Evolutionary conservation across 129 eudicot genomes (phyloP), one percentile per base, ranked within the genome.

Genomic region (Erigeron canadensis): DNA sequence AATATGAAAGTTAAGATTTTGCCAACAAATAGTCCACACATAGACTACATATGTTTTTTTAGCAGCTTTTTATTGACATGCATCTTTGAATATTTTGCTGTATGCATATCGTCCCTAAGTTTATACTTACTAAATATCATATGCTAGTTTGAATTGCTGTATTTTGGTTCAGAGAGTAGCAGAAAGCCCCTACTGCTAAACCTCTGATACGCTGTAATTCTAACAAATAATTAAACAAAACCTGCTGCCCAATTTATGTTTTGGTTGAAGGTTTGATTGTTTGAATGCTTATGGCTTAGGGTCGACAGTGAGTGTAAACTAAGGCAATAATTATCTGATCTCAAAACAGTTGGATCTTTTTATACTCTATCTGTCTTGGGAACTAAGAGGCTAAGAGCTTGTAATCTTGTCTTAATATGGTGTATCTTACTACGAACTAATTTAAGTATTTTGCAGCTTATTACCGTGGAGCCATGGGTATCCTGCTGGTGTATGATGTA

Each of bases 401-500:
- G 63, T 21, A 21, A 10, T 57, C n/a, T 58, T 21, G 10, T 56
- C 21, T 69, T 38, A 61, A 38, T 21, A 47, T 54, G 18, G 50
- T 43, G 61, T 34, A n/a, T 46, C 19, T 67, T 44, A 28, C 51
- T 53, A 16, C 6, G 22, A n/a, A 71, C 15, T 44, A 9, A 13
- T 59, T 8, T 58, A 18, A 17, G 34, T 78, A 56, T 19, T 50
- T 66, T 78, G 89, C 90, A 91, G 97, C 97, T 71, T 91, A 91
- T 72, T 91, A 91, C 65, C 97, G 97, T 56, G 97, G 97, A 79
- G 97, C 97, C 66, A 91, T 88, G 97, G 97, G 97, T 78, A 91
- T 91, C 68, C 76, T 91, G 79, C 86, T 91, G 84, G 97, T 91
- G 74, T 91, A 91, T 77, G 97, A 91, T 76, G 97, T 91, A 48